phyloP scores from a whole-genome alignment of 169 alveolate genomes.

The Theileria parva region DNA sequence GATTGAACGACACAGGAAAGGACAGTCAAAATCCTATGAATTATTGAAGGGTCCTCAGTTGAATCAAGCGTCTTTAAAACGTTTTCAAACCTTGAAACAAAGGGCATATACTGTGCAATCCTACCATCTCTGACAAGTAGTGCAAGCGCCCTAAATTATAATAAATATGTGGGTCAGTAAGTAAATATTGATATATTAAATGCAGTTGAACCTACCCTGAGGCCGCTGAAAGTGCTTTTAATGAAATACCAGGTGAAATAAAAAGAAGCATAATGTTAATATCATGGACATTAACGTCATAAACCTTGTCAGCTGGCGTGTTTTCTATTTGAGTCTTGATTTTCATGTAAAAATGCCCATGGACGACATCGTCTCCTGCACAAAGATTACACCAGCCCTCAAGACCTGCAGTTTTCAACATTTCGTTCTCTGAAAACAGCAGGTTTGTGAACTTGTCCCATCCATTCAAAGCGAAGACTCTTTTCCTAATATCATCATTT shows the following conservation, averaged over 20 bases:
- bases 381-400: slow-evolving; percentile 71
- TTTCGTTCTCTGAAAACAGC: slow-evolving; percentile 49
- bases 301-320: neutral
- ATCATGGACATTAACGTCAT: slow-evolving; percentile 36
- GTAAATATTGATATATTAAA: neutral
- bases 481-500: slow-evolving; percentile 30
- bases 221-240: slow-evolving; percentile 41
- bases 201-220: slow-evolving; percentile 54
- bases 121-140: slow-evolving; percentile 54
- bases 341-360: slow-evolving; percentile 25
- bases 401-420: slow-evolving; percentile 59
- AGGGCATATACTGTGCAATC: slow-evolving; percentile 46
- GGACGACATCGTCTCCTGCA: slow-evolving; percentile 46
- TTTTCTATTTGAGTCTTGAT: neutral
- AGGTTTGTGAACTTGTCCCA: slow-evolving; percentile 60
- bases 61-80: slow-evolving; percentile 28
- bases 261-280: slow-evolving; percentile 49
- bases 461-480: slow-evolving; percentile 41
- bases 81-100: slow-evolving; percentile 28
- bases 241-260: slow-evolving; percentile 9
- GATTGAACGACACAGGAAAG: slow-evolving; percentile 51
- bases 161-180: neutral
- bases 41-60: slow-evolving; percentile 20
- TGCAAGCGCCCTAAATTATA: slow-evolving; percentile 50
- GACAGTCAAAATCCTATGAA: slow-evolving; percentile 43